A percentile compares a stretch with the other conserved stretches of the same genome.
These are phyloP conservation scores for Rhodamnia argentea DNA, from an alignment of 345 rosid species.

Conservation along the genomic window DNA sequence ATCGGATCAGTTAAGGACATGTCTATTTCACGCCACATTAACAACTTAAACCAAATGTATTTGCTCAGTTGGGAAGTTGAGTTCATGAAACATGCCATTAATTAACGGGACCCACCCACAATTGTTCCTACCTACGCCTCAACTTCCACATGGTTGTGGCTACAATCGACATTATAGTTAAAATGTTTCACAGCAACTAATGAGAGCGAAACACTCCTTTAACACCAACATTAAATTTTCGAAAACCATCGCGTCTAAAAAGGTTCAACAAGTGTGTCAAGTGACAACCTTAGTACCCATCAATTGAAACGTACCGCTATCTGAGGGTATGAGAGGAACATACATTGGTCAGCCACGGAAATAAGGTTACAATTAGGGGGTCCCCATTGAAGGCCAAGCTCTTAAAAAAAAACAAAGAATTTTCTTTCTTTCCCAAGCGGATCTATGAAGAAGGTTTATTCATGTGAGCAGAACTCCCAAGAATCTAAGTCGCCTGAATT, in stretches of 20 bases:
- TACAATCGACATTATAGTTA: background rate
- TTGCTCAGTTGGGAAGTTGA: background rate
- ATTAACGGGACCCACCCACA: background rate
- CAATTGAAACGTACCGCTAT: background rate
- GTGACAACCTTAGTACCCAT: background rate
- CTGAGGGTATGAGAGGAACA: background rate
- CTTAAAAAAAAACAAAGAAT: background rate
- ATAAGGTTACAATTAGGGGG: background rate
- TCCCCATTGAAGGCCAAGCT: background rate
- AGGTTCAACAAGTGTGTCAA: background rate
- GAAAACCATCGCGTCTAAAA: background rate
- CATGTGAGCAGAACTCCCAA: background rate
- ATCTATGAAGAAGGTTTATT: background rate
- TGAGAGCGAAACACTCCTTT: background rate
- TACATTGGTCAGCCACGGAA: background rate
- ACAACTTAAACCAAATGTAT: background rate
- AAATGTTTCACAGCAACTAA: background rate
- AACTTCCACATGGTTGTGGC: background rate
- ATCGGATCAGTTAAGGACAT: background rate
- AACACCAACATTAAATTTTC: background rate
- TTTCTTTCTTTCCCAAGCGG: background rate
- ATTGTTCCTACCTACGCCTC: background rate
- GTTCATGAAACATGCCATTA: background rate
- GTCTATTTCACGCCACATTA: background rate
- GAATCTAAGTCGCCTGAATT: background rate